Base-by-base conservation (phyloP, 176 grass and related monocot genomes). In the Musa itinerans region DNA sequence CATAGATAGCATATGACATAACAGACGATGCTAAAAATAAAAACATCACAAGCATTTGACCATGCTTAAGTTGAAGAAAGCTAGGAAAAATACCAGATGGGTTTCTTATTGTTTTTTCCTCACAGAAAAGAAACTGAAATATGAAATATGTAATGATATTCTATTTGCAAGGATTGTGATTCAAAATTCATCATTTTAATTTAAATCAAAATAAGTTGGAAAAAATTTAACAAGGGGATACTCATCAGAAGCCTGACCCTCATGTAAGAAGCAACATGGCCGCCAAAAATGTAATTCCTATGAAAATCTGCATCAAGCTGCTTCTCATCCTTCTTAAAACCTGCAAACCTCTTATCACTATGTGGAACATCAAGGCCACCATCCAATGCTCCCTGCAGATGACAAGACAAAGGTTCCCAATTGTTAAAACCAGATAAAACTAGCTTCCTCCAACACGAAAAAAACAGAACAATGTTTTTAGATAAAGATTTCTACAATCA, bases 311-410 rank as follows among this genome's bases (percentile, higher is more conserved):
- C 76, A 78, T 92, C 81, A 10, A 92, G 84, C 13, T 79, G 54
- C 55, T 61, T 61, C 57, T 61, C 57, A 61, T 61, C 57, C 16
- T 61, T 61, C 15, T 61, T 61, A 61, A 89, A 92, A 7, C 90
- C 90, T 74, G 90, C 90, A 83, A 92, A 92, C 79, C 90, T 89
- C 76, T 92, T 92, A 6, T 89, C 90, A 25, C 90, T 84, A 51
- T 92, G 90, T 53, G 86, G 90, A 69, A 92, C 87, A 76, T 92
- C 90, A 79, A 92, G 67, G 21, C 90, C 90, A 72, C 90, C 90
- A 85, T 92, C 90, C 68, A 92, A 68, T 62, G 90, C 87, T 76
- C 87, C 90, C 90, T 92, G 50, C 50, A 61, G 57, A n/a, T 61
- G n/a, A 15, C 17, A 61, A 61, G 2, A 15, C 57, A 61, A 17